A percentile compares a stretch with the other conserved stretches of the same genome.
Evolutionary conservation across 164 flowering plant genomes (phyloP).

Genomic region (Liquidambar formosana): DNA sequence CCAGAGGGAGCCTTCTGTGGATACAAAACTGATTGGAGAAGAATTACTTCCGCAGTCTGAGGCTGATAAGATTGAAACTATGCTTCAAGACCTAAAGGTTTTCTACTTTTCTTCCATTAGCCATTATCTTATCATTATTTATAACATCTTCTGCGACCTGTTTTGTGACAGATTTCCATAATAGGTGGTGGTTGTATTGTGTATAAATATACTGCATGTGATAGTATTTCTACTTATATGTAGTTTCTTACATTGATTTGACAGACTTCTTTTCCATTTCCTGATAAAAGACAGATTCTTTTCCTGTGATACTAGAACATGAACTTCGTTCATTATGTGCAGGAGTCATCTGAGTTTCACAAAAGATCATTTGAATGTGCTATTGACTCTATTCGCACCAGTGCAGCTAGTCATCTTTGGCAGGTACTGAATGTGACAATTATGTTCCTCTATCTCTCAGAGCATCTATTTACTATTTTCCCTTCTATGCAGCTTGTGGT

Average conservation of each 20-base stretch:
- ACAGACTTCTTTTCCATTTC: background rate
- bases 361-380: slow-evolving; percentile 90
- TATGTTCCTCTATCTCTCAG: slow-evolving; percentile 8
- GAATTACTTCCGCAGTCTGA: slow-evolving; percentile 87
- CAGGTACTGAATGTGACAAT: slow-evolving; percentile 57
- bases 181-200: background rate
- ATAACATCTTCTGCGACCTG: background rate
- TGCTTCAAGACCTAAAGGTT: slow-evolving; percentile 90
- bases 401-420: slow-evolving; percentile 98
- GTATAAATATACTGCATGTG: background rate
- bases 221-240: background rate
- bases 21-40: slow-evolving; percentile 49
- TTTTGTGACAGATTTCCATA: background rate
- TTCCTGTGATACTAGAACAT: too few species aligned
- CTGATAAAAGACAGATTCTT: background rate
- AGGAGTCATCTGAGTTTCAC: slow-evolving; percentile 96
- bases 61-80: slow-evolving; percentile 85
- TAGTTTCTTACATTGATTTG: background rate
- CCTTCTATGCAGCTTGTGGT: slow-evolving; percentile 82
- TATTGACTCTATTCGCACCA: slow-evolving; percentile 71
- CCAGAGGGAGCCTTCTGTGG: slow-evolving; percentile 46
- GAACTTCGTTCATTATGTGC: slow-evolving; percentile 16
- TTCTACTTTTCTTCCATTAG: background rate
- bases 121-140: background rate
- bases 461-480: slow-evolving; percentile 15